Conservation (phyloP, 768 basidiomycete species). For the Termitomyces sp. region DNA sequence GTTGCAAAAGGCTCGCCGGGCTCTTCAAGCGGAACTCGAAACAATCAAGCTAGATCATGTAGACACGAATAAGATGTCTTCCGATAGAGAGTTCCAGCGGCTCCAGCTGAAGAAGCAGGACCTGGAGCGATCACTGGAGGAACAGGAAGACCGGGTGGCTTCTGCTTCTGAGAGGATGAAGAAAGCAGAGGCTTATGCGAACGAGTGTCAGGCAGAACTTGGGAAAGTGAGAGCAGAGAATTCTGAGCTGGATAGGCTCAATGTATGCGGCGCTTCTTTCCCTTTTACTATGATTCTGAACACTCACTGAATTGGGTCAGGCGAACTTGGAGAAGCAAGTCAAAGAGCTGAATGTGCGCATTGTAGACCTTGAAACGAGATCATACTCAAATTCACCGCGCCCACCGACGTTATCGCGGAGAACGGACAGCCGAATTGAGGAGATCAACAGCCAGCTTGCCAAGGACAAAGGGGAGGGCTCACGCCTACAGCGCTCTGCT, state of each 20-base stretch:
- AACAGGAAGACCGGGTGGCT: slow-evolving; percentile 70
- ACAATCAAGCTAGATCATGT: slow-evolving; percentile 75
- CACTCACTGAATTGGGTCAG: slow-evolving; percentile 33
- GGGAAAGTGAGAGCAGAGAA: slow-evolving; percentile 79
- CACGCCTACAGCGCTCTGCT: slow-evolving; percentile 38
- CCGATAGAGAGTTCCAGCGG: slow-evolving; percentile 73
- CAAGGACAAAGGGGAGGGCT: slow-evolving; percentile 45
- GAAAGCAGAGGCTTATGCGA: slow-evolving; percentile 75
- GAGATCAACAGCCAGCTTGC: slow-evolving; percentile 58
- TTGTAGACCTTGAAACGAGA: slow-evolving; percentile 81
- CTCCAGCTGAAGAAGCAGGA: slow-evolving; percentile 82
- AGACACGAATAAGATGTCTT: slow-evolving; percentile 66
- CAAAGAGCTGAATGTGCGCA: slow-evolving; percentile 79
- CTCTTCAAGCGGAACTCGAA: slow-evolving; percentile 78
- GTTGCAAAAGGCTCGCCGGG: slow-evolving; percentile 78
- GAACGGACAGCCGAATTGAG: slow-evolving; percentile 69
- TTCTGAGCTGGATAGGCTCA: slow-evolving; percentile 73
- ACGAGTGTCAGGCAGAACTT: slow-evolving; percentile 74
- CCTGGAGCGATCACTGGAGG: slow-evolving; percentile 73
- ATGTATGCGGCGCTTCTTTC: slow-evolving; percentile 44
- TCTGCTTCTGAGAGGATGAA: slow-evolving; percentile 78
- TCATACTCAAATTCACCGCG: slow-evolving; percentile 68
- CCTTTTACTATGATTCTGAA: slow-evolving; percentile 6
- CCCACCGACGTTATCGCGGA: slow-evolving; percentile 51
- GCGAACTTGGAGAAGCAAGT: slow-evolving; percentile 82